These are phyloP conservation scores for Diplodia mutila DNA, from an alignment of 2,329 filamentous ascomycete species.

Conservation along the genomic window DNA sequence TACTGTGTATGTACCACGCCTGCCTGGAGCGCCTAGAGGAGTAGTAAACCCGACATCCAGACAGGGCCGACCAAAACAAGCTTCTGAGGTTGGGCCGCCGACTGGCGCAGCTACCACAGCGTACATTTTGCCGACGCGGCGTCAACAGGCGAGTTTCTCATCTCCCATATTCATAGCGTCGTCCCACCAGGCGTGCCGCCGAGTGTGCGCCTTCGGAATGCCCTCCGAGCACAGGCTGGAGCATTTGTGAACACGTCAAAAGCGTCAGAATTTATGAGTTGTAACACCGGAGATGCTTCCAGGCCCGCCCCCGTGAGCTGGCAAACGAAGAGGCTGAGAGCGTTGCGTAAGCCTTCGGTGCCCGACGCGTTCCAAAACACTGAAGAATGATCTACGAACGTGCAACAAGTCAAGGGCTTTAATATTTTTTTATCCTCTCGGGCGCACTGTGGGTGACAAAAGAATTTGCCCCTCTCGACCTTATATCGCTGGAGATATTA, in stretches of 20 bases:
- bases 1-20: too few relatives aligned
- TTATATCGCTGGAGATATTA: too few relatives aligned
- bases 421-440: not conserved
- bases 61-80: constrained; percentile 11
- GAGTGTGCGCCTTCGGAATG: constrained; percentile 4
- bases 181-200: not conserved
- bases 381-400: not conserved
- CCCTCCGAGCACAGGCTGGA: constrained; percentile 2
- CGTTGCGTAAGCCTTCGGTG: constrained; percentile 6
- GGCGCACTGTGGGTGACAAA: too few relatives aligned
- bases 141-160: constrained; percentile 13
- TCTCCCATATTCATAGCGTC: constrained; percentile 7
- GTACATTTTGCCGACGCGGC: constrained; percentile 16
- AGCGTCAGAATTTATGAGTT: constrained; percentile 3
- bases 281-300: constrained; percentile 15
- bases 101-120: constrained; percentile 4
- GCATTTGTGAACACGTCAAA: not conserved
- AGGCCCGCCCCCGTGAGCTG: not conserved
- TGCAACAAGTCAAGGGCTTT: not conserved
- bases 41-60: not conserved
- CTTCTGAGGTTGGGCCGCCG: constrained; percentile 6
- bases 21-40: not conserved
- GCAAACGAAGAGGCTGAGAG: not conserved
- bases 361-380: not conserved
- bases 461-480: too few relatives aligned